Percentiles rank a stretch among this genome's conserved stretches.
Evolutionary conservation across 805 yeast species (phyloP).

Genomic region (Saturnispora dispora): DNA sequence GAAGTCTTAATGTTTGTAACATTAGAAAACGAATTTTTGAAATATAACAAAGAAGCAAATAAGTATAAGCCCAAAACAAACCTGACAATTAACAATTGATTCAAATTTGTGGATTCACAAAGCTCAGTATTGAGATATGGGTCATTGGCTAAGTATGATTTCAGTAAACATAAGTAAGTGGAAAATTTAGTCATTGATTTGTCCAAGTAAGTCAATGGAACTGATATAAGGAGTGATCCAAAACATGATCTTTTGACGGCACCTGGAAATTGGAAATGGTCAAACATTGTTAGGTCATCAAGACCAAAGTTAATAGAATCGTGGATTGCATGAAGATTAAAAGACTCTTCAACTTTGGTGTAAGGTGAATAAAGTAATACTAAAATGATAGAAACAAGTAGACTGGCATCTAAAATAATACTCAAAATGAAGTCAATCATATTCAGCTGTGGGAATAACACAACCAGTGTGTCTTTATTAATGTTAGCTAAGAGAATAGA

Average conservation of each 20-base stretch:
- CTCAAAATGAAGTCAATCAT: neutral
- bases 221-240: constrained; percentile 53
- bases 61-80: constrained; percentile 54
- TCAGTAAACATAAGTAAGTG: neutral
- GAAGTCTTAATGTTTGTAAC: constrained; percentile 19
- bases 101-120: constrained; percentile 31
- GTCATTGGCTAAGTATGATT: neutral
- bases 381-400: constrained; percentile 38
- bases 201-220: constrained; percentile 25
- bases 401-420: constrained; percentile 17
- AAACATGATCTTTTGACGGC: constrained; percentile 80
- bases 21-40: constrained; percentile 34
- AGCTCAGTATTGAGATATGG: neutral
- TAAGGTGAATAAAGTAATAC: constrained; percentile 58
- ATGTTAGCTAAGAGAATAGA: neutral
- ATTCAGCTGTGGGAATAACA: neutral
- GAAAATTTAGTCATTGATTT: constrained; percentile 6
- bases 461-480: neutral
- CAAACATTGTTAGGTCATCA: constrained; percentile 40
- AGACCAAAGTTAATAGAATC: constrained; percentile 64
- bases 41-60: constrained; percentile 38
- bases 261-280: constrained; percentile 78
- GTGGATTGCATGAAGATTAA: constrained; percentile 81
- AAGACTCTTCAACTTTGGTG: constrained; percentile 92
- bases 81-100: constrained; percentile 48